phyloP scores from a whole-genome alignment of 352 stramenopile species.

The Globisporangium mamillatum region DNA sequence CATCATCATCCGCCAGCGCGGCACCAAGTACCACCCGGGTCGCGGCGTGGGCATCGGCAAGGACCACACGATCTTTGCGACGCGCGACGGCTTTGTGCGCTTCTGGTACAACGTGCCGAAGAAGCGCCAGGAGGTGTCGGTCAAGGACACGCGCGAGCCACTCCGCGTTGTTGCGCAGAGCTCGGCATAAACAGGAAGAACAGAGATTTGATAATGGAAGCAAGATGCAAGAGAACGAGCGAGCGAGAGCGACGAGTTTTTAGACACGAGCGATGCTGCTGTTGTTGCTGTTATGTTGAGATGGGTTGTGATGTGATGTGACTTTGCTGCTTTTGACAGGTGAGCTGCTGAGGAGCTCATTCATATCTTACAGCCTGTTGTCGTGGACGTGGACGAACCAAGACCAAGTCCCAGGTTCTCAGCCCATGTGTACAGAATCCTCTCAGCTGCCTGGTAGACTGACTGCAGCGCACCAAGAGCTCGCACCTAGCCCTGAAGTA shows the following conservation, averaged over 20 bases:
- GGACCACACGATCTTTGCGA: conserved; percentile 94
- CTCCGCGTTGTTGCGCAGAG: conserved; percentile 28
- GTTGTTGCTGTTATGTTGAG: background rate
- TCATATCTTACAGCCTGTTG: background rate
- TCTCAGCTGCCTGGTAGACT: background rate
- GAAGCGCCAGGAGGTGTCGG: conserved; percentile 84
- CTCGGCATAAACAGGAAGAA: conserved; percentile 13
- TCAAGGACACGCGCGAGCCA: conserved; percentile 71
- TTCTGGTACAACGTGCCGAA: conserved; percentile 90
- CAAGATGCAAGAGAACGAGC: conserved; percentile 9
- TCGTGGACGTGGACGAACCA: background rate
- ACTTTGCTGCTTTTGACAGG: background rate
- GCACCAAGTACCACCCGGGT: conserved; percentile 94
- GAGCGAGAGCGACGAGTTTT: conserved; percentile 2
- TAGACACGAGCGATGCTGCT: conserved; percentile 1
- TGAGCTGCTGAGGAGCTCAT: background rate
- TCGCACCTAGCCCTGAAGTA: background rate
- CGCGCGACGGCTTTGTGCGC: conserved; percentile 82
- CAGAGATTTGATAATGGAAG: conserved; percentile 12
- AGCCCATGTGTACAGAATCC: background rate
- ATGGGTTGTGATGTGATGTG: background rate
- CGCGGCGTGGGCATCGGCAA: conserved; percentile 93
- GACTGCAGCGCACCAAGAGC: background rate
- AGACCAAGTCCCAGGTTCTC: background rate
- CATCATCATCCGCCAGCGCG: conserved; percentile 98